Evolutionary conservation across 768 basidiomycete genomes (phyloP).

Genomic region (Suillus occidentalis): DNA sequence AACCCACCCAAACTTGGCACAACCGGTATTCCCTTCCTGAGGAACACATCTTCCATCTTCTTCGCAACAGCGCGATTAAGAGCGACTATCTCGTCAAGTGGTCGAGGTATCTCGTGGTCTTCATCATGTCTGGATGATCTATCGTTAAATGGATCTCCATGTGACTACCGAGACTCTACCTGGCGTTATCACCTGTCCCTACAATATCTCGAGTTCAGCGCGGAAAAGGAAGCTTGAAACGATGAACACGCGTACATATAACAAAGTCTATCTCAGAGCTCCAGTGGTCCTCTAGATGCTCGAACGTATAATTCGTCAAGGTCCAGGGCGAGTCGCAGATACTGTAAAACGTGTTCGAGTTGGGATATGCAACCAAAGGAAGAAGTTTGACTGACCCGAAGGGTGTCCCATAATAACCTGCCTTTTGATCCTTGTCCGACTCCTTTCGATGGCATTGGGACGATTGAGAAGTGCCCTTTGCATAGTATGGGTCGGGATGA

Average conservation of each 20-base stretch:
- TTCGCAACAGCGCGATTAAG: conserved; percentile 65
- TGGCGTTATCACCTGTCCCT: conserved; percentile 82
- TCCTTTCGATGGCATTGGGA: conserved; percentile 67
- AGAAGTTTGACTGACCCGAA: conserved; percentile 50
- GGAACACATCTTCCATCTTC: conserved; percentile 76
- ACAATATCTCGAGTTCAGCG: conserved; percentile 1
- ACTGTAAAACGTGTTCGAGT: conserved; percentile 8
- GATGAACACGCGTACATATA: conserved; percentile 53
- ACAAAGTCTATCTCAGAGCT: conserved; percentile 87
- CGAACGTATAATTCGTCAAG: conserved; percentile 80
- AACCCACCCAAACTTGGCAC: conserved; percentile 74
- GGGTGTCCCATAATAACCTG: conserved; percentile 68
- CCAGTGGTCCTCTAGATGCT: conserved; percentile 79
- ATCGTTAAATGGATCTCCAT: background rate
- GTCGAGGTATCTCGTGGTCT: conserved; percentile 78
- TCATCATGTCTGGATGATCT: conserved; percentile 68
- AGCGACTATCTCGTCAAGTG: conserved; percentile 74
- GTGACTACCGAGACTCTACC: conserved; percentile 36
- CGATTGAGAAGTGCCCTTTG: conserved; percentile 46
- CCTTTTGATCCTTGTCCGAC: conserved; percentile 51
- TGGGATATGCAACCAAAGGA: background rate
- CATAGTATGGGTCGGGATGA: conserved; percentile 77
- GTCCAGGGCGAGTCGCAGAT: conserved; percentile 82
- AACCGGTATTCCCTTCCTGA: conserved; percentile 67
- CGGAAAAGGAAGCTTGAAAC: conserved; percentile 4